These are phyloP conservation scores for Termitomyces sp. DNA, from an alignment of 768 basidiomycete species.

Conservation along the genomic window DNA sequence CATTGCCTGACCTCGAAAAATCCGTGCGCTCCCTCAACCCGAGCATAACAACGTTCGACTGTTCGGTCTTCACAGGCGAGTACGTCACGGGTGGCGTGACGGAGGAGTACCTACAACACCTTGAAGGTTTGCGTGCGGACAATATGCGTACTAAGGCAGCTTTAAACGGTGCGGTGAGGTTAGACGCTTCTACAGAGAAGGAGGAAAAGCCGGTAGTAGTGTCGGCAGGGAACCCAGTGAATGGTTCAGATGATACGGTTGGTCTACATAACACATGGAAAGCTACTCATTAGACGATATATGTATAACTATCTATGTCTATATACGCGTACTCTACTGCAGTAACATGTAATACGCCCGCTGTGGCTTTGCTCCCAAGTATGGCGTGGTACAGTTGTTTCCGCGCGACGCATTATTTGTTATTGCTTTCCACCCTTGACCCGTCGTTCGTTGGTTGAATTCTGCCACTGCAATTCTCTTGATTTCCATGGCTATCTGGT, in stretches of 20 bases:
- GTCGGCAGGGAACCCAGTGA: slow-evolving; percentile 39
- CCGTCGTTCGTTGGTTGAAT: background rate
- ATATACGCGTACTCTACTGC: slow-evolving; percentile 1
- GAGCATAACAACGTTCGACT: slow-evolving; percentile 75
- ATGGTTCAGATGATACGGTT: slow-evolving; percentile 69
- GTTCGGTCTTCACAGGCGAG: slow-evolving; percentile 96
- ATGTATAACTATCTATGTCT: slow-evolving; percentile 9
- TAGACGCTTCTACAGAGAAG: slow-evolving; percentile 18
- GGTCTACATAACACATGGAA: slow-evolving; percentile 76
- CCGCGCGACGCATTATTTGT: background rate
- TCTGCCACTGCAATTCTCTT: background rate
- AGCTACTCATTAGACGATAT: slow-evolving; percentile 14
- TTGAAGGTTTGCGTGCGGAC: slow-evolving; percentile 80
- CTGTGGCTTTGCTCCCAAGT: background rate
- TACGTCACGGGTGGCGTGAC: slow-evolving; percentile 94
- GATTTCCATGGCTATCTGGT: slow-evolving; percentile 10
- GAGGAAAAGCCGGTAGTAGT: slow-evolving; percentile 15
- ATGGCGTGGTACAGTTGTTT: too few relatives aligned
- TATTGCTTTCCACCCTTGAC: background rate
- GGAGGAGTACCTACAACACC: slow-evolving; percentile 66
- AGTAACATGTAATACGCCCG: background rate
- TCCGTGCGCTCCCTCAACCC: slow-evolving; percentile 87
- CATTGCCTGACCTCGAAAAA: slow-evolving; percentile 77
- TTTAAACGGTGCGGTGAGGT: slow-evolving; percentile 23
- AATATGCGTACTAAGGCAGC: slow-evolving; percentile 57